Conservation (phyloP, 805 yeast genomes). For the Starmerella riodocensis region DNA sequence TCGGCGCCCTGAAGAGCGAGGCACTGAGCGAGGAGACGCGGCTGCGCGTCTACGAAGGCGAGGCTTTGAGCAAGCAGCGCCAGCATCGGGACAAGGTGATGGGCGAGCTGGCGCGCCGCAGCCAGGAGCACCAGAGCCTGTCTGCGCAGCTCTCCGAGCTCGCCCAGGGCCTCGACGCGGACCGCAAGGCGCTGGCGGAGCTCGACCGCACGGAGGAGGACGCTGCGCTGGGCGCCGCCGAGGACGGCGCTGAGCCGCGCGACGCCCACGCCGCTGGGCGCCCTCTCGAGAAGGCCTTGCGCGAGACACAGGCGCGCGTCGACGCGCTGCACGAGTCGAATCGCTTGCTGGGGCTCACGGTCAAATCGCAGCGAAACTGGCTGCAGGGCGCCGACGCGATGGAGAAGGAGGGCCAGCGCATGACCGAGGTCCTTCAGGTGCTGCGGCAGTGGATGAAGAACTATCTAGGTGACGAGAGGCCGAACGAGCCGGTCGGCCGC, state of each 20-base stretch:
- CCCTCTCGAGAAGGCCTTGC: not conserved
- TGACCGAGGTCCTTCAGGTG: not conserved
- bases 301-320: not conserved
- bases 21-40: not conserved
- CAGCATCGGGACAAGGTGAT: not conserved
- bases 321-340: not conserved
- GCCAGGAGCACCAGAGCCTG: not conserved
- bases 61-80: not conserved
- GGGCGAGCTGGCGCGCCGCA: not conserved
- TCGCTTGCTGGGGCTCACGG: not conserved
- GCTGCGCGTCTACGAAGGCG: not conserved
- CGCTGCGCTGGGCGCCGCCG: not conserved
- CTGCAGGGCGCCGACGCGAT: not conserved
- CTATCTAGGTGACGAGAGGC: not conserved
- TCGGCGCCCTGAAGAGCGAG: not conserved
- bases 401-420: not conserved
- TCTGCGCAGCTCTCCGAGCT: slow-evolving; percentile 1
- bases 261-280: not conserved
- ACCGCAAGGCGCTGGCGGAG: not conserved
- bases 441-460: not conserved
- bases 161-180: not conserved
- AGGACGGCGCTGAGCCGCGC: not conserved
- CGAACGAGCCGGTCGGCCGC: too few relatives aligned
- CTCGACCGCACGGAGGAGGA: not conserved
- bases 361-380: not conserved